Evolutionary conservation across 1,284 basidiomycete species (phyloP).

Genomic region (Cutaneotrichosporon arboriforme): DNA sequence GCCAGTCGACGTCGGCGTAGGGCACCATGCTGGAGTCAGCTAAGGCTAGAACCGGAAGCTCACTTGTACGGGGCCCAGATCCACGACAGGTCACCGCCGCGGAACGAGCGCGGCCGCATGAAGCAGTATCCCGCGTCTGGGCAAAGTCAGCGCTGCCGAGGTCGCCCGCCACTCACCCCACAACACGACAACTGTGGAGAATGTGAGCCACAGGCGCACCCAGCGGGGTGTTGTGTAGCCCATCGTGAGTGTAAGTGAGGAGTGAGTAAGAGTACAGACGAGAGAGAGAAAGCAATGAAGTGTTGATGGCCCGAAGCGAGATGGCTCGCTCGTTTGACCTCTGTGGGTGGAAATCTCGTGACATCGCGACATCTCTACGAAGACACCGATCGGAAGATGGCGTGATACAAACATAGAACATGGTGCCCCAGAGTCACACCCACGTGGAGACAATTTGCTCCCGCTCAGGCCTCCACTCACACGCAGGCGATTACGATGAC

Average conservation of each 20-base stretch:
- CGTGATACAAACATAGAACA: slow-evolving; percentile 4
- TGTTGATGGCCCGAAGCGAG: no score
- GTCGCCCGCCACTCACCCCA: slow-evolving; percentile 49
- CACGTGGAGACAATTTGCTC: background rate
- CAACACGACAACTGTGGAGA: slow-evolving; percentile 53
- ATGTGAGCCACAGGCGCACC: slow-evolving; percentile 64
- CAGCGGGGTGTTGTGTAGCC: slow-evolving; percentile 49
- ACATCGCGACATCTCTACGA: slow-evolving; percentile 3
- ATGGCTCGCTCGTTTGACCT: no score
- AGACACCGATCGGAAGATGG: background rate
- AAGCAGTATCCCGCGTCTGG: slow-evolving; percentile 67
- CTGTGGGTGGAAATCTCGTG: background rate
- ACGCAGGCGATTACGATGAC: background rate
- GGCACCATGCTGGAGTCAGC: slow-evolving; percentile 20
- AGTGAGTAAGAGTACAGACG: background rate
- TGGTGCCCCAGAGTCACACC: background rate
- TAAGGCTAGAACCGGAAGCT: slow-evolving; percentile 6
- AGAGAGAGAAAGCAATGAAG: background rate
- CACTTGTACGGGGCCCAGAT: slow-evolving; percentile 73
- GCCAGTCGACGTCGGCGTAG: slow-evolving; percentile 57
- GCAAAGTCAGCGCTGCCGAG: background rate
- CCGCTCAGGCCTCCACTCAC: background rate
- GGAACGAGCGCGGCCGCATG: slow-evolving; percentile 60
- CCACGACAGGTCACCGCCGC: slow-evolving; percentile 80
- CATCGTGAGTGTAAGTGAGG: slow-evolving; percentile 5